phyloP scores from a whole-genome alignment of 2,329 filamentous ascomycete genomes.

The Stenocarpella maydis region DNA sequence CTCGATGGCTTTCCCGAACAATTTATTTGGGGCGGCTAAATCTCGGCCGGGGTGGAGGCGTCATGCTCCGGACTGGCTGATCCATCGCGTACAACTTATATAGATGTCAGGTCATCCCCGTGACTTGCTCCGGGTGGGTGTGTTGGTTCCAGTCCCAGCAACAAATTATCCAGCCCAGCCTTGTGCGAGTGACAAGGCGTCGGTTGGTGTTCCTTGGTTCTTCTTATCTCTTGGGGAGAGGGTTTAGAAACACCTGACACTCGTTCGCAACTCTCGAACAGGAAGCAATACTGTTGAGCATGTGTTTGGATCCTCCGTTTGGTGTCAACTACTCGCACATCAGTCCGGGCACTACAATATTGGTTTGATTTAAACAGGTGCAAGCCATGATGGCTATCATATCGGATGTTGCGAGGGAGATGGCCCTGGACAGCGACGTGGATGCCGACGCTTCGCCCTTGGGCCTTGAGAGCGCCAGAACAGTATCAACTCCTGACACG shows the following conservation, averaged over 20 bases:
- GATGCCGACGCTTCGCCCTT: constrained; percentile 48
- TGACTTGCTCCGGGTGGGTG: constrained; percentile 27
- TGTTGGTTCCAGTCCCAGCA: not conserved
- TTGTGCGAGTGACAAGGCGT: not conserved
- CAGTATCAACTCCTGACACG: constrained; percentile 57
- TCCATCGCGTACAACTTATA: constrained; percentile 37
- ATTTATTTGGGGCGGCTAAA: constrained; percentile 43
- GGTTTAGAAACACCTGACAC: not conserved
- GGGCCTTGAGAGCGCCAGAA: constrained; percentile 46
- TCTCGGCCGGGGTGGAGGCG: constrained; percentile 38
- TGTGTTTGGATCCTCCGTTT: not conserved
- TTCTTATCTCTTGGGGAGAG: not conserved
- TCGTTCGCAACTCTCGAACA: constrained; percentile 1
- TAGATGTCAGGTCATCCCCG: constrained; percentile 34
- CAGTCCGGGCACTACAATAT: not conserved
- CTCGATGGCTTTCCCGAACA: constrained; percentile 15
- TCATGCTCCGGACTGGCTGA: constrained; percentile 31
- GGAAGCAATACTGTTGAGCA: not conserved
- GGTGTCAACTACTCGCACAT: not conserved
- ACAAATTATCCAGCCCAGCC: not conserved
- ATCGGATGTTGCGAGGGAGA: constrained; percentile 39
- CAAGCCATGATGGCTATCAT: constrained; percentile 38
- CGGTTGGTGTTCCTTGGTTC: not conserved
- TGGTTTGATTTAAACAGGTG: not conserved
- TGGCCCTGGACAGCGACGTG: constrained; percentile 44